Evolutionary conservation across 805 yeast species (phyloP), one percentile per base, ranked within the genome.

Genomic region (Alloascoidea hylecoeti): DNA sequence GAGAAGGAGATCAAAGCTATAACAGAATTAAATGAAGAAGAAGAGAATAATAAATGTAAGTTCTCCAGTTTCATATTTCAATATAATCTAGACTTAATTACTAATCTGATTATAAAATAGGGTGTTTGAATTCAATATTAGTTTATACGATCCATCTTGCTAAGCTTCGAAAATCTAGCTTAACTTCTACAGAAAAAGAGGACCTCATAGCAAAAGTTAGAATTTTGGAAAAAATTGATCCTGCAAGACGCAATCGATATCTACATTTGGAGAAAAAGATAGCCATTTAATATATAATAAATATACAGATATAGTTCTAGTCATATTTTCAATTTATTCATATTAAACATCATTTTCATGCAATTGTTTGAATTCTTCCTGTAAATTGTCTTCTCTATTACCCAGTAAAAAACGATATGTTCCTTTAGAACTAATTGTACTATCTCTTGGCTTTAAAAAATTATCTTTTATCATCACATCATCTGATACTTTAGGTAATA

Each of bases 21-120:
- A 4, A 50, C 64, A 4, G 85, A 81, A 43, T 64, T 88, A 38
- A 76, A 80, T 48, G 75, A 70, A 27, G 66, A 83, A 36, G 97
- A 92, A 49, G 62, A 66, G 23, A 83, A 74, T 4, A 86, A 84
- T 48, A 65, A 64, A 62, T 43, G 76, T 71, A 23, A 23, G 30
- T n/a, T 19, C 30, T 23, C 9, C 30, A 23, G 30, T 23, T 23
- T 23, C 13, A 9, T 23, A 9, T 9, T 23, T n/a, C 30, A n/a
- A 9, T 9, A 9, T 23, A 23, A 23, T n/a, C 30, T 23, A 23
- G 17, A 12, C 39, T n/a, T 5, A 17, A 12, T 23, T 6, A 13
- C 6, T 15, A 14, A 18, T 5, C 17, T n/a, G 83, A 76, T 41
- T 76, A 78, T 49, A 13, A 15, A 66, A 65, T 35, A 80, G 95